Conservation (phyloP, 371 early-diverging fungal species). For the Capillidium rhysosporum region DNA sequence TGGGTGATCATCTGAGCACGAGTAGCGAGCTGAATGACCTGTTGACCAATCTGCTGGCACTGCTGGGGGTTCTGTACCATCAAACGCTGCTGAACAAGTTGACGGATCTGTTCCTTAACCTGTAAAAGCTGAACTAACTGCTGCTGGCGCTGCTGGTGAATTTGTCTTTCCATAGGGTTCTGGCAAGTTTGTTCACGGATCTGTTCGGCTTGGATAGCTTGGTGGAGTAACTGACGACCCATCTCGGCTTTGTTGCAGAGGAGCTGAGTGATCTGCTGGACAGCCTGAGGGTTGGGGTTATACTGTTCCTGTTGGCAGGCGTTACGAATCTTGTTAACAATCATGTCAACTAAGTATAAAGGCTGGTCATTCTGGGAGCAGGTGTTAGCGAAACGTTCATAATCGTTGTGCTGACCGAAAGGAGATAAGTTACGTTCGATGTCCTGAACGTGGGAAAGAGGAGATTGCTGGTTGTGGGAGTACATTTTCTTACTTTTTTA, state of each 20-base stretch:
- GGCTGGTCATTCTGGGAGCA: background rate
- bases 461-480: no score
- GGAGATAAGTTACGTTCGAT: no score
- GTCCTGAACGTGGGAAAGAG: no score
- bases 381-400: no score
- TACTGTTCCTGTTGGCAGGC: background rate
- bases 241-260: background rate
- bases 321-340: background rate
- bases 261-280: background rate
- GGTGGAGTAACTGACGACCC: background rate
- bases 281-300: background rate
- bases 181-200: background rate
- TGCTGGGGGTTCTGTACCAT: background rate
- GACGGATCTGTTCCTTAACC: slow-evolving; percentile 2
- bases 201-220: background rate
- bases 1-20: background rate
- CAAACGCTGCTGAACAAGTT: background rate
- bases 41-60: background rate
- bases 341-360: background rate
- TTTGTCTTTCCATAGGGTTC: background rate
- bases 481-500: no score
- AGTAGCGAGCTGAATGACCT: background rate
- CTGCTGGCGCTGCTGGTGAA: background rate
- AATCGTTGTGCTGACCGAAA: no score
- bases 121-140: background rate